Conservation (phyloP, 2,329 filamentous ascomycete species). For the Periconia sp. region DNA sequence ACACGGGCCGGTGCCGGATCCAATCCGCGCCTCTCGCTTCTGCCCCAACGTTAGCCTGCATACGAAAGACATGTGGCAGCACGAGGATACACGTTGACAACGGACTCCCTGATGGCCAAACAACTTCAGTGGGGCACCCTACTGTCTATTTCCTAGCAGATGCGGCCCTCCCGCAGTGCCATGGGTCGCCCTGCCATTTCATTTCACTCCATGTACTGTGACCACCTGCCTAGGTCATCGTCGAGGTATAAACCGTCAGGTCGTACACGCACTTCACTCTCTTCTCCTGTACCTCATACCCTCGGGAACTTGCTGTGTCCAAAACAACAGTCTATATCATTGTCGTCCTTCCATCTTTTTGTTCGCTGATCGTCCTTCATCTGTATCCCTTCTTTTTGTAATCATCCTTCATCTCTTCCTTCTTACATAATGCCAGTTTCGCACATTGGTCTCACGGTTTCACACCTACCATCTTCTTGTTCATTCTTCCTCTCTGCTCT, state of each 20-base stretch:
- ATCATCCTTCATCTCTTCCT: constrained; percentile 11
- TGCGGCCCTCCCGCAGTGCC: constrained; percentile 32
- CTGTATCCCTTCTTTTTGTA: constrained; percentile 18
- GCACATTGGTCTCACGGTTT: constrained; percentile 68
- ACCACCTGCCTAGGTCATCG: constrained; percentile 22
- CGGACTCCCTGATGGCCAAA: constrained; percentile 38
- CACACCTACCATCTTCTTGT: constrained; percentile 74
- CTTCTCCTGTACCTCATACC: constrained; percentile 12
- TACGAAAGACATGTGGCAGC: constrained; percentile 45
- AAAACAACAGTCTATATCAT: constrained; percentile 5
- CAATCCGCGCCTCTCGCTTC: constrained; percentile 37
- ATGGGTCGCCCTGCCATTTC: constrained; percentile 32
- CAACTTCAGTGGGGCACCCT: constrained; percentile 38
- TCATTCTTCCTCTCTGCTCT: constrained; percentile 82
- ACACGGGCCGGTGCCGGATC: constrained; percentile 28
- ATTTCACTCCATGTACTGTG: constrained; percentile 23
- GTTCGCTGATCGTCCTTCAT: constrained; percentile 2
- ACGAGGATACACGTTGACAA: constrained; percentile 34
- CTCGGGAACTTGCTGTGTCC: constrained; percentile 14
- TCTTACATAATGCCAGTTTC: constrained; percentile 58
- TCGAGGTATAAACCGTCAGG: constrained; percentile 36
- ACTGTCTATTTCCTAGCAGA: no score
- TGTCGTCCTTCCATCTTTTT: constrained; percentile 8
- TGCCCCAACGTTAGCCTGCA: constrained; percentile 39
- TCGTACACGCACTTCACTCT: constrained; percentile 21